Base-by-base conservation (phyloP, 1,284 basidiomycete species). In the Sporisorium reilianum region DNA sequence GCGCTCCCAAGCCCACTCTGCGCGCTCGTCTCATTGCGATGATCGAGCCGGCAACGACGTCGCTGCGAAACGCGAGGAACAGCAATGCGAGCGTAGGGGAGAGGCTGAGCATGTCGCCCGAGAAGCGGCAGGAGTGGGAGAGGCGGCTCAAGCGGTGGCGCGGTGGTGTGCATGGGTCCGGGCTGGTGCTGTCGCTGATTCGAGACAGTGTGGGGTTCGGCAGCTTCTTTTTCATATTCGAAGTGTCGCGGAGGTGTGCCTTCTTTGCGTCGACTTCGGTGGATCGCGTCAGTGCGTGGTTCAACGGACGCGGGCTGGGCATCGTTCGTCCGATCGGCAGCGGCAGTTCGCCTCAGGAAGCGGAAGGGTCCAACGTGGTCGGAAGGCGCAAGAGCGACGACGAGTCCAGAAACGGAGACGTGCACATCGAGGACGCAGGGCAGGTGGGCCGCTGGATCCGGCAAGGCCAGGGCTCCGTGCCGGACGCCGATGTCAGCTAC, bases 141-240 rank as follows among this genome's bases (percentile, higher is more conserved):
- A 55, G 54, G 41, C 60, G 70, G 8, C 64, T 81, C 36, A 79
- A 78, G 55, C 26, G 69, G 8, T 78, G 77, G 78, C 45, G 79
- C 5, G 79, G 80, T 16, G 80, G 81, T 2, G 73, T 81, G 6
- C 81, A 83, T 44, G 82, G 82, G 4, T 76, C 77, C 2, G 81
- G 85, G 3, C 73, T 86, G 55, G 52, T 71, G 2, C 76, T 86
- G 46, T 81, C 78, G 9, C 64, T 86, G 22, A 69, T 78, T 16
- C 80, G 86, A 40, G 86, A 86, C 64, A 75, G 76, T 7, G 65
- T 85, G 23, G 83, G 82, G 10, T 84, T 84, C 40, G 72, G 84
- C 12, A 62, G 67, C 38, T 86, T 86, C 78, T 86, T 86, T 55
- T 71, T 83, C 50, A 71, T 84, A 46, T 86, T 86, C 60, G 85